Conservation (phyloP, 2,329 filamentous ascomycete species). For the Fusarium albidum region DNA sequence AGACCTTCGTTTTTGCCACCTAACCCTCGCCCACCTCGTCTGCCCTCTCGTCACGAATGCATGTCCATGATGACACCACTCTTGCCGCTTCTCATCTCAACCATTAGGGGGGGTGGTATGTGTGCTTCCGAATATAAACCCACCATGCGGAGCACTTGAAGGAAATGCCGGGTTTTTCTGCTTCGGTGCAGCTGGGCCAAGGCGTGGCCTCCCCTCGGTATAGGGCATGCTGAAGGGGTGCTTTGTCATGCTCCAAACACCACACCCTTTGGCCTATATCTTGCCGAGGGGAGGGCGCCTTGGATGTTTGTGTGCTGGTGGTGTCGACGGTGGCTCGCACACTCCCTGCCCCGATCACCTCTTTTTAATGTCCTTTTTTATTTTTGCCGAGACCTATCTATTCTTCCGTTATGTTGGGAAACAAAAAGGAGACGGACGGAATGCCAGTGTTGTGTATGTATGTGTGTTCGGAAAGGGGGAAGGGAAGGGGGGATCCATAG, state of each 20-base stretch:
- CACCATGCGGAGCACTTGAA: slow-evolving; percentile 29
- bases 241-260: background rate
- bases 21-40: slow-evolving; percentile 20
- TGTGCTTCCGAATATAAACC: slow-evolving; percentile 12
- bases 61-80: slow-evolving; percentile 24
- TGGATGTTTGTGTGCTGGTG: slow-evolving; percentile 24
- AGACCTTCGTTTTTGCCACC: slow-evolving; percentile 25
- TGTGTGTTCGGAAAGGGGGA: slow-evolving; percentile 26
- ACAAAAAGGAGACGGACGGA: slow-evolving; percentile 35
- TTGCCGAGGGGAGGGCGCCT: slow-evolving; percentile 14
- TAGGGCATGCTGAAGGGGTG: slow-evolving; percentile 17
- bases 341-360: slow-evolving; percentile 19
- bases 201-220: slow-evolving; percentile 4
- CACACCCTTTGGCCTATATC: background rate
- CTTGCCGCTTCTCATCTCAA: slow-evolving; percentile 16
- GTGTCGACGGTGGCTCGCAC: slow-evolving; percentile 23
- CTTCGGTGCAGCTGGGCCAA: slow-evolving; percentile 16
- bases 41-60: slow-evolving; percentile 20
- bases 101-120: slow-evolving; percentile 12
- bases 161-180: slow-evolving; percentile 19
- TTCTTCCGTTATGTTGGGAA: slow-evolving; percentile 39
- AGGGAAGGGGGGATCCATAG: slow-evolving; percentile 19
- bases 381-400: slow-evolving; percentile 39
- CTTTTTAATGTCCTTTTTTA: slow-evolving; percentile 38
- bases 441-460: slow-evolving; percentile 31